Conservation (phyloP, 2,329 filamentous ascomycete species). For the Sarocladium strictum region DNA sequence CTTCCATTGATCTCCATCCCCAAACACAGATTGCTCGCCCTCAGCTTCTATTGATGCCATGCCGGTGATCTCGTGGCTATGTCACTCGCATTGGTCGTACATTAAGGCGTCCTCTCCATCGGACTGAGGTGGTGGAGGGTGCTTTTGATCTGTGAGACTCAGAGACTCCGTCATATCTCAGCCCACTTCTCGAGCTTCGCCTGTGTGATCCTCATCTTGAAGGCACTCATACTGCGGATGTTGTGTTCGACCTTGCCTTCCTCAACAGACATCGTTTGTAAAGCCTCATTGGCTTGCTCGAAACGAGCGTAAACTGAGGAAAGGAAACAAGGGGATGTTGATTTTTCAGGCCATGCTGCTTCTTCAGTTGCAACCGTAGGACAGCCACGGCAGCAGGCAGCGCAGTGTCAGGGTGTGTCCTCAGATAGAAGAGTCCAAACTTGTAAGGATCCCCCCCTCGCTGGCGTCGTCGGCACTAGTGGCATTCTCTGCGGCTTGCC, state of each 20-base stretch:
- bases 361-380: slow-evolving; percentile 34
- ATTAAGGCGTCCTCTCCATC: neutral
- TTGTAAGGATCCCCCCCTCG: neutral
- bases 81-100: neutral
- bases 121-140: neutral
- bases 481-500: neutral
- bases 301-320: slow-evolving; percentile 34
- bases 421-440: slow-evolving; percentile 13
- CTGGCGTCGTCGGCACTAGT: neutral
- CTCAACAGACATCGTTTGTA: slow-evolving; percentile 25
- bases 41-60: neutral
- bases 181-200: slow-evolving; percentile 42
- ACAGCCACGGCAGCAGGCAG: slow-evolving; percentile 34
- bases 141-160: slow-evolving; percentile 12
- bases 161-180: slow-evolving; percentile 30
- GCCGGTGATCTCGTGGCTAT: neutral
- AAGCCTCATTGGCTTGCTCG: slow-evolving; percentile 34
- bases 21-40: neutral
- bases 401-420: slow-evolving; percentile 28
- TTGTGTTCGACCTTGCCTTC: slow-evolving; percentile 34
- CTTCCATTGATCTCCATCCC: neutral
- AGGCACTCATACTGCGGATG: slow-evolving; percentile 41
- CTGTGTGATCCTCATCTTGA: slow-evolving; percentile 40
- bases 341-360: slow-evolving; percentile 39
- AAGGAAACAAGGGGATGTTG: slow-evolving; percentile 37